Base-by-base conservation (phyloP, 805 yeast species). In the Candida tammaniensis region DNA sequence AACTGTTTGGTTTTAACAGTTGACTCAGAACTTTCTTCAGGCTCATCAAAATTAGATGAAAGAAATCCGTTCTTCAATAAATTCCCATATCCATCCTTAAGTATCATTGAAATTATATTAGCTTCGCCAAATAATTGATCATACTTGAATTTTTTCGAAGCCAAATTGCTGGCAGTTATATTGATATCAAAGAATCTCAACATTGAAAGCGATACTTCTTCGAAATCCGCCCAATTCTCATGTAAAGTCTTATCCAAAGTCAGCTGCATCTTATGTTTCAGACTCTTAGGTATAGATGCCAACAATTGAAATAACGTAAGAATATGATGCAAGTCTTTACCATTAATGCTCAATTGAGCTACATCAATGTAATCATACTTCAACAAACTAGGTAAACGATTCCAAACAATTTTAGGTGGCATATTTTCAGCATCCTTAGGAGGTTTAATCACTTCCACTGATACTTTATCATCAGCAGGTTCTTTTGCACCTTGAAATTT, bases 251-350 rank as follows among this genome's bases (percentile, higher is more conserved):
- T 40, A 2, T 43, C 39, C 25, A 54, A 47, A 11, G 43, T 46
- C 20, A 38, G 41, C 22, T 36, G 66, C 65, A 58, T 63, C 49
- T 33, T 52, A 62, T 51, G 55, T 54, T 43, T 35, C 41, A 47
- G 36, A 39, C 48, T 22, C 35, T 36, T 33, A 38, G 47, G 38
- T 5, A 68, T 44, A 7, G 74, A 62, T 1, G 68, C 55, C 2
- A 77, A 47, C 0, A 74, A 42, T 20, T 83, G 57, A 14, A 73
- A 39, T 39, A 82, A 71, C 0, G 81, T 61, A 8, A 82, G 33
- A 2, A 82, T 30, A 4, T 61, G 60, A 3, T 62, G 55, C 20
- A 82, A 38, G 5, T 64, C 66, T 0, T 47, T 33, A 0, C 75
- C 77, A 0, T 68, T 48, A 1, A 81, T 40, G 2, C 45, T 40